Percentiles rank a stretch among this genome's conserved stretches.
These are phyloP conservation scores for Pseudozyma hubeiensis DNA, from an alignment of 1,284 basidiomycete genomes.

Conservation along the genomic window DNA sequence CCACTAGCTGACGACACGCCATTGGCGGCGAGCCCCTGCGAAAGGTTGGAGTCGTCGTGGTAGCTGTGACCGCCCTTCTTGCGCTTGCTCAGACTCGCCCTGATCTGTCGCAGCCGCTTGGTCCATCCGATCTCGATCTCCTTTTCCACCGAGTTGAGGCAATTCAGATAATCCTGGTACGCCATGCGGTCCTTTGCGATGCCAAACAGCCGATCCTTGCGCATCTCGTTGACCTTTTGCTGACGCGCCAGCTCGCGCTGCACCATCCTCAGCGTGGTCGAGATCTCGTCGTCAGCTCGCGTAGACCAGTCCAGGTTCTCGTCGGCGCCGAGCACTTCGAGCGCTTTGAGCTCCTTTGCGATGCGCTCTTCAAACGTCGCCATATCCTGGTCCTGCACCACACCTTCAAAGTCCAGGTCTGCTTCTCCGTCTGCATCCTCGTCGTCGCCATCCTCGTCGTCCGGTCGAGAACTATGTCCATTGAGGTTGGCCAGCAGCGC, in stretches of 20 bases:
- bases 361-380: conserved; percentile 73
- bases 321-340: conserved; percentile 72
- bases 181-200: conserved; percentile 88
- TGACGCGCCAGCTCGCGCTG: conserved; percentile 84
- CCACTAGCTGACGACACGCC: conserved; percentile 36
- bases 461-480: conserved; percentile 18
- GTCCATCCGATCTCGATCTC: conserved; percentile 66
- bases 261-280: conserved; percentile 86
- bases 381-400: conserved; percentile 69
- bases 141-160: conserved; percentile 63
- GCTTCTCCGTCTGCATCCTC: conserved; percentile 51
- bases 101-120: conserved; percentile 64
- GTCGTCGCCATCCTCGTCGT: conserved; percentile 39
- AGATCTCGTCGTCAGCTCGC: conserved; percentile 85
- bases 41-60: conserved; percentile 32
- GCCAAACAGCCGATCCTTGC: conserved; percentile 78
- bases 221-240: conserved; percentile 82
- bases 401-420: conserved; percentile 26
- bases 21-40: conserved; percentile 24
- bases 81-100: conserved; percentile 62
- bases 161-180: conserved; percentile 73
- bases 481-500: conserved; percentile 24
- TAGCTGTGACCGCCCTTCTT: conserved; percentile 55
- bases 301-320: conserved; percentile 64
- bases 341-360: conserved; percentile 72